phyloP scores from a whole-genome alignment of 2,329 filamentous ascomycete genomes.

The Scortechinia acanthostroma region DNA sequence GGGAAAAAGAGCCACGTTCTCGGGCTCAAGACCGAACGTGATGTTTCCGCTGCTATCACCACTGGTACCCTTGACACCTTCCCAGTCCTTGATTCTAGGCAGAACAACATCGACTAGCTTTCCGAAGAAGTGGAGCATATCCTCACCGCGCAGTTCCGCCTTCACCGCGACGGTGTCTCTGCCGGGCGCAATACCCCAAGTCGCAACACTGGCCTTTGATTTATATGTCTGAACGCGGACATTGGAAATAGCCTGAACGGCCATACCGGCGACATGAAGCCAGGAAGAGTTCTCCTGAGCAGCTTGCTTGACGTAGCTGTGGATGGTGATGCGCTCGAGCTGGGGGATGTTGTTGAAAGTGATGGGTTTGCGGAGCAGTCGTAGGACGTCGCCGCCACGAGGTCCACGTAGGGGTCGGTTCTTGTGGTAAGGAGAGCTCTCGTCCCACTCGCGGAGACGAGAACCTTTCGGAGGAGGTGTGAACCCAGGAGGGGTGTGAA shows the following conservation, averaged over 20 bases:
- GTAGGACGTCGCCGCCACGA: constrained; percentile 68
- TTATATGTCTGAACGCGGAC: constrained; percentile 65
- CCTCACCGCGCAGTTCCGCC: constrained; percentile 68
- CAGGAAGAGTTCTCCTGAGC: constrained; percentile 60
- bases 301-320: constrained; percentile 66
- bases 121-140: constrained; percentile 83
- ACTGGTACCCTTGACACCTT: constrained; percentile 51
- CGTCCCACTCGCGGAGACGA: constrained; percentile 78
- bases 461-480: constrained; percentile 30
- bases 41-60: constrained; percentile 88
- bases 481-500: constrained; percentile 76
- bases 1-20: constrained; percentile 77
- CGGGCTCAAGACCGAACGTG: constrained; percentile 69
- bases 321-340: constrained; percentile 73
- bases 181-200: constrained; percentile 69
- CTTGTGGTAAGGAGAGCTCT: constrained; percentile 86
- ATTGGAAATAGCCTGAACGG: constrained; percentile 79
- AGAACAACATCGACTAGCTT: constrained; percentile 86
- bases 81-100: constrained; percentile 94
- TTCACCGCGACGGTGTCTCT: constrained; percentile 67
- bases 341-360: constrained; percentile 80
- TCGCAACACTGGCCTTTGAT: constrained; percentile 62
- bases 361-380: constrained; percentile 66
- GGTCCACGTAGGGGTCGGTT: constrained; percentile 81
- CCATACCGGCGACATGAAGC: constrained; percentile 76